phyloP scores from a whole-genome alignment of 2,329 filamentous ascomycete genomes.

The Alternaria alternata region DNA sequence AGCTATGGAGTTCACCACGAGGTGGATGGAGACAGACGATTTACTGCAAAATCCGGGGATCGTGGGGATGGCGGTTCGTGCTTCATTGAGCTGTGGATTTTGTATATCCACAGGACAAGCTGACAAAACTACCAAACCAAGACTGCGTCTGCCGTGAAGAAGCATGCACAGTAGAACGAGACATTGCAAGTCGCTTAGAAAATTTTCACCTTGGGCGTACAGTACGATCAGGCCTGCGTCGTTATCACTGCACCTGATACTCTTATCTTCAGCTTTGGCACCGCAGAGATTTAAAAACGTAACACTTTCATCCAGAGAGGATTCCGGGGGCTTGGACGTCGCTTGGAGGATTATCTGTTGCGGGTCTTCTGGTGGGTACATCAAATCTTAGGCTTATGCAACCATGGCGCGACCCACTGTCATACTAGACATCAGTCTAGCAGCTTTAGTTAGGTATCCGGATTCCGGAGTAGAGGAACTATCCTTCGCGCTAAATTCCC shows the following conservation, averaged over 20 bases:
- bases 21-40: not conserved
- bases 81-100: not conserved
- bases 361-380: conserved; percentile 10
- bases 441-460: not conserved
- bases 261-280: conserved; percentile 10
- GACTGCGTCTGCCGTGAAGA: not conserved
- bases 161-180: not conserved
- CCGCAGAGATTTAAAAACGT: conserved; percentile 9
- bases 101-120: not conserved
- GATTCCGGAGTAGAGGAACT: not conserved
- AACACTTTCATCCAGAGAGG: conserved; percentile 5
- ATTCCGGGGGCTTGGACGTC: not conserved
- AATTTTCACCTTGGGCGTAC: not conserved
- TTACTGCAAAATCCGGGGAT: conserved; percentile 3
- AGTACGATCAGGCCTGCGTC: not conserved
- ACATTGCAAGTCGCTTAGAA: not conserved
- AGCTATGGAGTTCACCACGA: conserved; percentile 3
- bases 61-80: not conserved
- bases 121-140: not conserved
- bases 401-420: conserved; percentile 12
- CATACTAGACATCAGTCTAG: conserved; percentile 3
- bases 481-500: not conserved
- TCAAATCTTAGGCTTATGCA: conserved; percentile 2
- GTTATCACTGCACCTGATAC: conserved; percentile 7
- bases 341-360: conserved; percentile 4